phyloP scores from a whole-genome alignment of 805 yeast genomes.

The Isabelozyma heimii region DNA sequence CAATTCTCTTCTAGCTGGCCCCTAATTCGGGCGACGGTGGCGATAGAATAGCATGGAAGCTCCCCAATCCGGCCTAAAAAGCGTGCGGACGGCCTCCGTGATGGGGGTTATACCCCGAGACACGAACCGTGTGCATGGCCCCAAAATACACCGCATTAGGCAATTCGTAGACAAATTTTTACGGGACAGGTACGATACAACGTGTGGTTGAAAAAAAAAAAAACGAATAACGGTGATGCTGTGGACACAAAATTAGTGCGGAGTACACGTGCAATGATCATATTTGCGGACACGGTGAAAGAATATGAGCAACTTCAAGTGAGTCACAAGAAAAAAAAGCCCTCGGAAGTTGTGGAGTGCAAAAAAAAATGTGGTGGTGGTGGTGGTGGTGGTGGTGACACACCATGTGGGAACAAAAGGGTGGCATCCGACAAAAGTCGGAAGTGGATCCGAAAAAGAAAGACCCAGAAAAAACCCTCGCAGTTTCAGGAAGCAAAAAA shows the following conservation, averaged over 20 bases:
- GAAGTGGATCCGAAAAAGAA: neutral
- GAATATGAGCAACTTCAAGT: neutral
- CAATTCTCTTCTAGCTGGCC: no score
- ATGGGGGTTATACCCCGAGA: no score
- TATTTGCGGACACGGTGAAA: neutral
- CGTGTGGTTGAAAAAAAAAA: neutral
- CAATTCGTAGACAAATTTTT: neutral
- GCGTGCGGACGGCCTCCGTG: no score
- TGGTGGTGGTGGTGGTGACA: no score
- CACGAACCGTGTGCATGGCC: no score
- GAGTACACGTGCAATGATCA: neutral
- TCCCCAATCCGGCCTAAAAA: no score
- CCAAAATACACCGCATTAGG: neutral
- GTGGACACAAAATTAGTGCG: neutral
- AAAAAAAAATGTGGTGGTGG: neutral
- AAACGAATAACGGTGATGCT: neutral
- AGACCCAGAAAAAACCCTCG: neutral
- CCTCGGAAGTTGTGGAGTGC: neutral
- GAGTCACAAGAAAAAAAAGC: neutral
- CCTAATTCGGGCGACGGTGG: no score
- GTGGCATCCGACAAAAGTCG: neutral
- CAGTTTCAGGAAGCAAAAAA: neutral
- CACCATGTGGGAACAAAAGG: neutral
- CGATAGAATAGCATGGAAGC: no score
- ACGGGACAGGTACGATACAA: neutral